Evolutionary conservation across 345 rosid genomes (phyloP).

Genomic region (Raphanus sativus): DNA sequence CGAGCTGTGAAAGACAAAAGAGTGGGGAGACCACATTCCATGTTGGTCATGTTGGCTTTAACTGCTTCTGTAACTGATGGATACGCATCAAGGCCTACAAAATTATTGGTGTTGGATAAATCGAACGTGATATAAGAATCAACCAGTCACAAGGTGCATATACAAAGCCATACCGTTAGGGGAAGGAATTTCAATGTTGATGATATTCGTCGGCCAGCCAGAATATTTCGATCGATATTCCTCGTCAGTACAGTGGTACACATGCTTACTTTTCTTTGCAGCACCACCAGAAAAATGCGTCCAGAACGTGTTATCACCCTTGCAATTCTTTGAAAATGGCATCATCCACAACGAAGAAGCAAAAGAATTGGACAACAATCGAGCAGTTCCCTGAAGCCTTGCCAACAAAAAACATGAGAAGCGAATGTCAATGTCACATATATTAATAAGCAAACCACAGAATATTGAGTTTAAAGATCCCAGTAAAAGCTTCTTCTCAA

Average conservation of each 20-base stretch:
- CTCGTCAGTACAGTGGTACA: constrained; percentile 72
- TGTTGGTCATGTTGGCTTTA: constrained; percentile 63
- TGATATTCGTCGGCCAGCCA: constrained; percentile 94
- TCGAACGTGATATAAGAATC: constrained; percentile 1
- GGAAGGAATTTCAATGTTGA: constrained; percentile 93
- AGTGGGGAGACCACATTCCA: constrained; percentile 92
- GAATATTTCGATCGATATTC: constrained; percentile 82
- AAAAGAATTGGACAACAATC: constrained; percentile 84
- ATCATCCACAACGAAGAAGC: constrained; percentile 88
- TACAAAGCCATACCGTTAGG: constrained; percentile 52
- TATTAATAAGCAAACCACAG: constrained; percentile 8
- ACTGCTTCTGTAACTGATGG: constrained; percentile 64
- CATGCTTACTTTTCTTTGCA: constrained; percentile 51
- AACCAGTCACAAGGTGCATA: constrained; percentile 1
- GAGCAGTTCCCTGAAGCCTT: constrained; percentile 95
- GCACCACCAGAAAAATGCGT: constrained; percentile 68
- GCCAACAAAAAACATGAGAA: constrained; percentile 47
- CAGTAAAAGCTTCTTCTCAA: constrained; percentile 10
- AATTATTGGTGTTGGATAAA: background rate
- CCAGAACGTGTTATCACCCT: constrained; percentile 62
- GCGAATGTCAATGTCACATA: constrained; percentile 39
- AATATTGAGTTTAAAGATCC: background rate
- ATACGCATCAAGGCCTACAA: constrained; percentile 52
- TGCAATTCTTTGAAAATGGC: constrained; percentile 91
- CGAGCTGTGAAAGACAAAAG: constrained; percentile 92